Evolutionary conservation across 352 stramenopile genomes (phyloP).

Genomic region (Globisporangium recalcitrans): DNA sequence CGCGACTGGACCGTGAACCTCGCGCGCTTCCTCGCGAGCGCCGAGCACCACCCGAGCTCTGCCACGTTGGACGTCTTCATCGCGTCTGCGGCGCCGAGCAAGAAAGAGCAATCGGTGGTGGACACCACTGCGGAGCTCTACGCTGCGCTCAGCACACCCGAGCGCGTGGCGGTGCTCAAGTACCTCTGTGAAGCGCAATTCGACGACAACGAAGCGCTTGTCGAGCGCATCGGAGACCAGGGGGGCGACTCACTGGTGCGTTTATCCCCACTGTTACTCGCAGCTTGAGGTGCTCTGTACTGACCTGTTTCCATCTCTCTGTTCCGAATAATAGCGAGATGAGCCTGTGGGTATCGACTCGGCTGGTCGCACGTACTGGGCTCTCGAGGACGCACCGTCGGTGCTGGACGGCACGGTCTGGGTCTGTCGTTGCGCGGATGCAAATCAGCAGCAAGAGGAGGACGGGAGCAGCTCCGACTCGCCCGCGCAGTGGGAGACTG

Average conservation of each 20-base stretch:
- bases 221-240: slow-evolving; percentile 51
- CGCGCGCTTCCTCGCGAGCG: slow-evolving; percentile 37
- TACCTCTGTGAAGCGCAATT: slow-evolving; percentile 62
- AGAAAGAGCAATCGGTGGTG: slow-evolving; percentile 14
- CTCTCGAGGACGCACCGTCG: slow-evolving; percentile 55
- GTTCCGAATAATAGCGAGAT: slow-evolving; percentile 32
- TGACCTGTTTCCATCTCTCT: background rate
- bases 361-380: slow-evolving; percentile 45
- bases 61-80: slow-evolving; percentile 13
- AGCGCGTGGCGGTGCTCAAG: slow-evolving; percentile 51
- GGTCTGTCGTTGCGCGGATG: slow-evolving; percentile 45
- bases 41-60: slow-evolving; percentile 22
- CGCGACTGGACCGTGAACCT: slow-evolving; percentile 42
- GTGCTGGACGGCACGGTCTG: slow-evolving; percentile 46
- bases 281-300: background rate
- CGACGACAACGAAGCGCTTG: slow-evolving; percentile 50
- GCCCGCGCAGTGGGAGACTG: slow-evolving; percentile 41
- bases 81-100: slow-evolving; percentile 9
- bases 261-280: background rate
- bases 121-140: slow-evolving; percentile 30
- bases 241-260: slow-evolving; percentile 44
- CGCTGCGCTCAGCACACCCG: slow-evolving; percentile 30
- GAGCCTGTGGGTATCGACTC: slow-evolving; percentile 40
- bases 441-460: slow-evolving; percentile 19
- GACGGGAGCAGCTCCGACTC: slow-evolving; percentile 3